These are phyloP conservation scores for Entomortierella beljakovae DNA, from an alignment of 192 early-diverging fungal genomes.

Conservation along the genomic window DNA sequence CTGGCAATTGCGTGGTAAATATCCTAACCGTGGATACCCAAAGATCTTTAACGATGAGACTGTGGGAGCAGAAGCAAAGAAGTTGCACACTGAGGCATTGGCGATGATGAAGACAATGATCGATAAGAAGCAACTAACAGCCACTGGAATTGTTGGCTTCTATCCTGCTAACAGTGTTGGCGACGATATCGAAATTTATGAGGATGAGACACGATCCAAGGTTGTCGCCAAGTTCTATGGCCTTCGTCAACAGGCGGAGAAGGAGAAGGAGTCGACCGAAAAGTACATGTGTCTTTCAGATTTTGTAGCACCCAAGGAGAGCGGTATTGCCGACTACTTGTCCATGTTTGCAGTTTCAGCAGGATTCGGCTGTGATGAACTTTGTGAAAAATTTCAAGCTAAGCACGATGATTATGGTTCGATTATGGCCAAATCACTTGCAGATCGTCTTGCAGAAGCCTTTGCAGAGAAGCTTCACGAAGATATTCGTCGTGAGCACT, in stretches of 20 bases:
- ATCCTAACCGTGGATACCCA: conserved; percentile 96
- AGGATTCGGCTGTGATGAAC: conserved; percentile 92
- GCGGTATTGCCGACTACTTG: conserved; percentile 85
- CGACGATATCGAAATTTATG: conserved; percentile 90
- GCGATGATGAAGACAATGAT: conserved; percentile 85
- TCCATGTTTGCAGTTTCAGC: conserved; percentile 91
- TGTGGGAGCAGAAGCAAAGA: conserved; percentile 91
- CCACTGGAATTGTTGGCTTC: conserved; percentile 86
- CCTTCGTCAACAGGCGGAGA: conserved; percentile 69
- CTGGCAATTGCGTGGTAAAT: conserved; percentile 94
- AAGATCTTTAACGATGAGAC: conserved; percentile 98
- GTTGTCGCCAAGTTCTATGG: conserved; percentile 84
- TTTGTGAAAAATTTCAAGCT: conserved; percentile 80
- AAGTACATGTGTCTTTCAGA: conserved; percentile 92
- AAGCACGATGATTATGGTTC: conserved; percentile 91
- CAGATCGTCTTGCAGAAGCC: conserved; percentile 94
- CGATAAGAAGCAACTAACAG: conserved; percentile 76
- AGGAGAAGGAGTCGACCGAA: conserved; percentile 78
- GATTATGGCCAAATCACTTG: conserved; percentile 96
- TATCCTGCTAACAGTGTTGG: conserved; percentile 90
- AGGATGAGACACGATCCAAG: conserved; percentile 76
- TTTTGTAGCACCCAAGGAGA: conserved; percentile 87
- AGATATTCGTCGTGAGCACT: conserved; percentile 85
- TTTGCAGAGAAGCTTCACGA: conserved; percentile 93
- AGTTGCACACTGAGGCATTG: conserved; percentile 88